phyloP scores from a whole-genome alignment of 768 basidiomycete species.

The Pisolithus marmoratus region DNA sequence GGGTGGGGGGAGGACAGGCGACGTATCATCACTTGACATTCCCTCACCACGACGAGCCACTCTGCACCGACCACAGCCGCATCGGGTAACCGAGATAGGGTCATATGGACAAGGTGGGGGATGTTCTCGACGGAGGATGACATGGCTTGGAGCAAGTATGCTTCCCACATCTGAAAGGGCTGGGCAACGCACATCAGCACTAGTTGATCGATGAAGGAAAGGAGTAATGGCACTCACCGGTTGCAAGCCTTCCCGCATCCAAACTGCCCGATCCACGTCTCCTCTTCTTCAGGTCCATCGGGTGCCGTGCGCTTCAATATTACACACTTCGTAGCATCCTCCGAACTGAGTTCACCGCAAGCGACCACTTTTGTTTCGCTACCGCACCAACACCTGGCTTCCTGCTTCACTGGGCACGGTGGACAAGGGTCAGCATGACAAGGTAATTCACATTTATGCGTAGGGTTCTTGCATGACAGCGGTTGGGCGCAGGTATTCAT shows the following conservation, averaged over 20 bases:
- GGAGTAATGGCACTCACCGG: slow-evolving; percentile 33
- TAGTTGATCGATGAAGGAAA: background rate
- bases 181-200: slow-evolving; percentile 13
- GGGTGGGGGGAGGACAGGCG: slow-evolving; percentile 36
- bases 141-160: slow-evolving; percentile 74
- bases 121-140: slow-evolving; percentile 61
- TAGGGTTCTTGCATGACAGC: slow-evolving; percentile 57
- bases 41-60: slow-evolving; percentile 29
- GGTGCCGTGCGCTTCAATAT: slow-evolving; percentile 11
- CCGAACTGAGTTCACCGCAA: slow-evolving; percentile 62
- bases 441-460: slow-evolving; percentile 57
- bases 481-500: slow-evolving; percentile 32
- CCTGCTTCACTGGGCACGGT: slow-evolving; percentile 52
- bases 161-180: slow-evolving; percentile 67
- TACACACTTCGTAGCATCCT: slow-evolving; percentile 29
- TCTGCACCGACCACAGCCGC: slow-evolving; percentile 71
- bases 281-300: slow-evolving; percentile 29
- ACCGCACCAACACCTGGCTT: slow-evolving; percentile 77
- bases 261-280: slow-evolving; percentile 61
- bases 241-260: slow-evolving; percentile 58
- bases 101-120: slow-evolving; percentile 68
- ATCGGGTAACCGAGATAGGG: slow-evolving; percentile 60
- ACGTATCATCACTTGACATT: slow-evolving; percentile 6
- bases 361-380: slow-evolving; percentile 47
- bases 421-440: slow-evolving; percentile 81